These are phyloP conservation scores for Platismatia glauca DNA, from an alignment of 495 filamentous ascomycete genomes.

Conservation along the genomic window DNA sequence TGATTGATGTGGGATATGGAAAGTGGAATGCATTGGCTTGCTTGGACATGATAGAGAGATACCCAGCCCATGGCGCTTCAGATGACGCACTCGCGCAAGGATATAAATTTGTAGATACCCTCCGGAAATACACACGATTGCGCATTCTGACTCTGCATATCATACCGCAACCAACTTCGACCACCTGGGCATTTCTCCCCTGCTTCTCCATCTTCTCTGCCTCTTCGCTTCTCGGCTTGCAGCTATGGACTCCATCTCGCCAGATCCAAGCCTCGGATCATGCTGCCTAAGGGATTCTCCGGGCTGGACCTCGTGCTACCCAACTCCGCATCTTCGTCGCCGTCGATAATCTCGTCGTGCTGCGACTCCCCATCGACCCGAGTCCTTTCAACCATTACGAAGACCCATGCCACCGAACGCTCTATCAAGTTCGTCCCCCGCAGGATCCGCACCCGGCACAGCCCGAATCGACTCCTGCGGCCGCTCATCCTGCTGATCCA, in stretches of 20 bases:
- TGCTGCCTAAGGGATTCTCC: too few relatives aligned
- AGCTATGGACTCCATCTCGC: too few relatives aligned
- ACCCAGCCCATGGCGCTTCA: background rate
- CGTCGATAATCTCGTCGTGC: too few relatives aligned
- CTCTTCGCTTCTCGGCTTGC: background rate
- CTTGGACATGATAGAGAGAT: background rate
- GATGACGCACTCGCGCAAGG: background rate
- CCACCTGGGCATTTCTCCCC: too few relatives aligned
- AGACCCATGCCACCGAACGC: conserved; percentile 68
- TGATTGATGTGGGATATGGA: background rate
- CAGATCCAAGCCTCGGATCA: too few relatives aligned
- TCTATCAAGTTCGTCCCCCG: conserved; percentile 78
- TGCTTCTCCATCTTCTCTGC: background rate
- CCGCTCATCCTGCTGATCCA: conserved; percentile 39
- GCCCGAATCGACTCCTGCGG: conserved; percentile 30
- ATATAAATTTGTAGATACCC: background rate
- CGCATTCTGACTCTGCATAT: background rate
- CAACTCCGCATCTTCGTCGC: too few relatives aligned
- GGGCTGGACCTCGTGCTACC: too few relatives aligned
- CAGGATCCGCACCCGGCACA: conserved; percentile 44
- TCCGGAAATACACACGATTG: background rate
- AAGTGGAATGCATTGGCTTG: background rate
- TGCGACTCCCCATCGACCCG: too few relatives aligned
- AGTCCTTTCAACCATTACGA: conserved; percentile 7
- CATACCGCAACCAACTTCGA: too few relatives aligned